Conservation (phyloP, 768 basidiomycete genomes). For the Auriscalpium microsporum region DNA sequence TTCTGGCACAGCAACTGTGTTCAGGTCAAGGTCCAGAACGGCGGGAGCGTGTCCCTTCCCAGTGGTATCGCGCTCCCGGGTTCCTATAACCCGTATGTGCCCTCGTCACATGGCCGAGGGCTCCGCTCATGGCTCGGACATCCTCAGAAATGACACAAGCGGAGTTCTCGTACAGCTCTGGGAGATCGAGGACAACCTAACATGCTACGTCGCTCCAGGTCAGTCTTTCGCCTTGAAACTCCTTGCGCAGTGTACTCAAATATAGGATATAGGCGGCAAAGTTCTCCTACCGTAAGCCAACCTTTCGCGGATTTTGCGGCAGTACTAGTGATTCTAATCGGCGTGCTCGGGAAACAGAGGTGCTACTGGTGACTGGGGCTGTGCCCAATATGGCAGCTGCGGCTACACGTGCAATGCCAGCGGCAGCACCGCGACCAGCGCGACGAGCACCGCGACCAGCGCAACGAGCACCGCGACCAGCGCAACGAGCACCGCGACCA, state of each 20-base stretch:
- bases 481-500: background rate
- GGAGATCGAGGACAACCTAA: conserved; percentile 3
- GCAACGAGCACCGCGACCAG: background rate
- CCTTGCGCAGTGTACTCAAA: background rate
- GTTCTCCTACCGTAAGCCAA: background rate
- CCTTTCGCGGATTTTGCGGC: background rate
- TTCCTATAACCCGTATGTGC: conserved; percentile 13
- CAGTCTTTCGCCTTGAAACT: background rate
- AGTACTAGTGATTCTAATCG: background rate
- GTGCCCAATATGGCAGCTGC: background rate
- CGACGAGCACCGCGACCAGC: background rate
- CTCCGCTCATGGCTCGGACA: background rate
- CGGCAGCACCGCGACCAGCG: background rate
- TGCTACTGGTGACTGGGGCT: background rate
- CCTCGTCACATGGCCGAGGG: background rate
- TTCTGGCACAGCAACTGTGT: conserved; percentile 12
- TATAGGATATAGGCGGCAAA: background rate
- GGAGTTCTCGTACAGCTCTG: conserved; percentile 12
- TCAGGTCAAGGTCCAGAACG: conserved; percentile 18
- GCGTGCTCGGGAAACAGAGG: background rate
- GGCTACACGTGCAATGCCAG: background rate
- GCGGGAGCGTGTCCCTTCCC: conserved; percentile 9
- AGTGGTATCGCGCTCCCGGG: conserved; percentile 10
- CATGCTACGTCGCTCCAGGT: conserved; percentile 13
- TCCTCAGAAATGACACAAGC: background rate